These are phyloP conservation scores for Rheum nobile DNA, from an alignment of 148 eudicot species.

Conservation along the genomic window DNA sequence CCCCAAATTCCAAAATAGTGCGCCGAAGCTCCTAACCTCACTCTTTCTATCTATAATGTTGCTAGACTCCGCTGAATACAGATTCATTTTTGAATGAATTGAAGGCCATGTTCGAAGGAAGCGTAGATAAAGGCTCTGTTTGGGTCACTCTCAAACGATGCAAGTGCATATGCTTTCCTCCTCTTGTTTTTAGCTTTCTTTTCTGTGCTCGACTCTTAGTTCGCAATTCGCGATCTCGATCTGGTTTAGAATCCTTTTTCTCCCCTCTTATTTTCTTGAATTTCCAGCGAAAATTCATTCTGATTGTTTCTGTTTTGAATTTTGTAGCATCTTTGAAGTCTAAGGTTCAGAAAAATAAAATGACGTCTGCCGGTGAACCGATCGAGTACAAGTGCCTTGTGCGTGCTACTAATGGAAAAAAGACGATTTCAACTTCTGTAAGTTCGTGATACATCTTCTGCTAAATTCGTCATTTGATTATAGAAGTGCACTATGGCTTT, in stretches of 20 bases:
- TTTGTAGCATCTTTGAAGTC: slow-evolving; percentile 67
- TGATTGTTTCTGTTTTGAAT: not conserved
- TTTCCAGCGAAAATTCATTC: no score
- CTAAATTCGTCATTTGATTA: no score
- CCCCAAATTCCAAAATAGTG: not conserved
- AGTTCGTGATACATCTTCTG: not conserved
- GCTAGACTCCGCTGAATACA: slow-evolving; percentile 52
- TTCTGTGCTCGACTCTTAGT: not conserved
- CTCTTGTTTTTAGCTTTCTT: not conserved
- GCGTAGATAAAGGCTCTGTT: slow-evolving; percentile 68
- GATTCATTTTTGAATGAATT: slow-evolving; percentile 84
- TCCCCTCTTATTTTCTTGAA: not conserved
- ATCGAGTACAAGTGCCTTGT: slow-evolving; percentile 72
- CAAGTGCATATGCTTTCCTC: slow-evolving; percentile 19
- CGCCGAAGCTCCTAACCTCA: not conserved
- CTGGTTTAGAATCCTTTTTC: not conserved
- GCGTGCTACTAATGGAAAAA: slow-evolving; percentile 92
- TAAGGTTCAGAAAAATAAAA: slow-evolving; percentile 51
- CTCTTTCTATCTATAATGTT: not conserved
- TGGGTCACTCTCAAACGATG: slow-evolving; percentile 96
- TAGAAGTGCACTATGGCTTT: no score
- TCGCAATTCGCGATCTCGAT: slow-evolving; percentile 4
- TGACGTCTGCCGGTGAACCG: slow-evolving; percentile 46
- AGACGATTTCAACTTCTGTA: slow-evolving; percentile 80
- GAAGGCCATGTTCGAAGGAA: slow-evolving; percentile 75